Conservation (phyloP, 2,329 filamentous ascomycete species). For the Colletotrichum trifolii region DNA sequence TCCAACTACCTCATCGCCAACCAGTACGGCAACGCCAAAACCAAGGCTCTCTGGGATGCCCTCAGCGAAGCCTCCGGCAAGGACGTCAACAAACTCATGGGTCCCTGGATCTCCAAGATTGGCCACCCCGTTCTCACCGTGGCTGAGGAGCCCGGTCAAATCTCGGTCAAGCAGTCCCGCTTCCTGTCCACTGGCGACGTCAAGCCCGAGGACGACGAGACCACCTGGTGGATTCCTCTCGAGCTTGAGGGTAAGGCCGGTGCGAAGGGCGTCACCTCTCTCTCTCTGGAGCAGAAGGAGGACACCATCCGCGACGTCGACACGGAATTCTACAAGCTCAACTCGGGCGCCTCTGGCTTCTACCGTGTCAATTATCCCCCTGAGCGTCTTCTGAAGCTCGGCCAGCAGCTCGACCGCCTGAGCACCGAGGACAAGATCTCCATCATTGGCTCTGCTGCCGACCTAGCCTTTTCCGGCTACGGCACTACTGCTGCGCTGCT, state of each 20-base stretch:
- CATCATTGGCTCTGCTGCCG: conserved; percentile 88
- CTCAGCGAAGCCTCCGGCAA: conserved; percentile 88
- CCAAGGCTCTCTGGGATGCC: conserved; percentile 89
- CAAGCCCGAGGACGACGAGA: conserved; percentile 89
- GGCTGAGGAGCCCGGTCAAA: conserved; percentile 83
- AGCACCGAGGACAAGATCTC: conserved; percentile 92
- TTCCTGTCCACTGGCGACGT: conserved; percentile 94
- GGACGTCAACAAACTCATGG: conserved; percentile 89
- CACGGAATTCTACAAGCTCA: conserved; percentile 91
- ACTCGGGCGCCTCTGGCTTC: conserved; percentile 86
- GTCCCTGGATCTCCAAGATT: conserved; percentile 94
- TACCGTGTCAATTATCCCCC: conserved; percentile 95
- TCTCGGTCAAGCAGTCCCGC: conserved; percentile 84
- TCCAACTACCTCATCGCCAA: conserved; percentile 89
- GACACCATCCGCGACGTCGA: conserved; percentile 81
- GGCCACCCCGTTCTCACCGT: conserved; percentile 93
- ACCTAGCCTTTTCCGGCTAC: conserved; percentile 88
- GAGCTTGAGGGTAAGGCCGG: conserved; percentile 81
- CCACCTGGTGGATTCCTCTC: conserved; percentile 95
- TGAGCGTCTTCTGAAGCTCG: conserved; percentile 82
- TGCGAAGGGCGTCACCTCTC: conserved; percentile 68
- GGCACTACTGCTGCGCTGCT: conserved; percentile 84
- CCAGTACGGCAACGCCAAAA: conserved; percentile 90
- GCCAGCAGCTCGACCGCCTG: conserved; percentile 79
- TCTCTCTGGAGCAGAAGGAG: conserved; percentile 80